Percentiles rank a stretch among this genome's conserved stretches.
These are phyloP conservation scores for Giardia muris DNA, from an alignment of 208 protist species.

Conservation along the genomic window DNA sequence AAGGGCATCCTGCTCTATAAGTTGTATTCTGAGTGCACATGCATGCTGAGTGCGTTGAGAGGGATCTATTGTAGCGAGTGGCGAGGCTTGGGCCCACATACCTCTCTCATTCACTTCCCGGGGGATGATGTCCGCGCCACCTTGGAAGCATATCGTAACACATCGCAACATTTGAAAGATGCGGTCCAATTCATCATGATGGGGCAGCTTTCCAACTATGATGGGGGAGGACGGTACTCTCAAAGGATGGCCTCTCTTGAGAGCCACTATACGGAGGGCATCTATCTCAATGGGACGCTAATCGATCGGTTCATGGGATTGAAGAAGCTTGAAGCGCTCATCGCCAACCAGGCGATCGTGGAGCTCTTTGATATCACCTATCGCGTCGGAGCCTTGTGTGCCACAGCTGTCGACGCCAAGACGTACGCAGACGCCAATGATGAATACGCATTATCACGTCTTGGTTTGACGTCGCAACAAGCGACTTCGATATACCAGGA, in stretches of 20 bases:
- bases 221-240: neutral
- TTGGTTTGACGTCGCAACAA: too few species aligned
- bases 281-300: neutral
- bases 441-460: too few species aligned
- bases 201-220: neutral
- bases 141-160: neutral
- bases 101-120: neutral
- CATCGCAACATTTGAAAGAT: neutral
- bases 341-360: neutral
- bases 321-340: neutral
- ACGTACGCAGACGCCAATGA: too few species aligned
- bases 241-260: neutral
- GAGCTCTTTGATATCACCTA: neutral
- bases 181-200: neutral
- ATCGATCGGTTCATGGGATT: neutral
- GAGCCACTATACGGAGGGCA: neutral
- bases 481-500: too few species aligned
- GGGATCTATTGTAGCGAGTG: neutral
- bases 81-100: neutral
- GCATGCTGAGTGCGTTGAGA: neutral
- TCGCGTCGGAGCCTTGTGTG: neutral
- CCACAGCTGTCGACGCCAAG: neutral
- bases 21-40: neutral
- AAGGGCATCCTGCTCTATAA: neutral
- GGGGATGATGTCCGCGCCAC: neutral